Percentiles rank a stretch among this genome's conserved stretches.
These are phyloP conservation scores for Plantago major DNA, from an alignment of 257 asterid genomes.

Conservation along the genomic window DNA sequence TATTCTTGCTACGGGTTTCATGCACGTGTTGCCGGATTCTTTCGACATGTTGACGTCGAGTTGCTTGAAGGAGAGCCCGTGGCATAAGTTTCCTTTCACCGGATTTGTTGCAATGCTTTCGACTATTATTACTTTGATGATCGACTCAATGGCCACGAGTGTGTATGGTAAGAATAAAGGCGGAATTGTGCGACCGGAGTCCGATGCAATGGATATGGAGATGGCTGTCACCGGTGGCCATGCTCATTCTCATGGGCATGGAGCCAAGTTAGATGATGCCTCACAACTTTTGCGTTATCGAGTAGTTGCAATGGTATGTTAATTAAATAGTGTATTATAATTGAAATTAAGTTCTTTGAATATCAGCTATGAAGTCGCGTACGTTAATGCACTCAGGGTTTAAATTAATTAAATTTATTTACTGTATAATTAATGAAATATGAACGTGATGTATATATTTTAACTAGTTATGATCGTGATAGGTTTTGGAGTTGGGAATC, in stretches of 20 bases:
- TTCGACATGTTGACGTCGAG: constrained; percentile 23
- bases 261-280: constrained; percentile 17
- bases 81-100: constrained; percentile 25
- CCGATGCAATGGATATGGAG: constrained; percentile 23
- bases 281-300: constrained; percentile 19
- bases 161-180: constrained; percentile 6
- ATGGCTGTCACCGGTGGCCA: constrained; percentile 9
- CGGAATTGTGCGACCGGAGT: constrained; percentile 5
- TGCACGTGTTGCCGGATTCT: constrained; percentile 29
- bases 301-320: constrained; percentile 34
- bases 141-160: constrained; percentile 22
- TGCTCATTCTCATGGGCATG: constrained; percentile 18
- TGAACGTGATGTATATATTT: too few species aligned
- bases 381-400: too few species aligned
- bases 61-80: constrained; percentile 20
- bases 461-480: neutral
- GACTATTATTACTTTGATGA: constrained; percentile 15
- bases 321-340: too few species aligned
- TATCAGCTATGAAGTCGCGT: too few species aligned
- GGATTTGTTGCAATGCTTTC: constrained; percentile 23
- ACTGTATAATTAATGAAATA: too few species aligned
- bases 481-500: constrained; percentile 48
- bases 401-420: neutral
- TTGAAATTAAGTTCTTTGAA: too few species aligned
- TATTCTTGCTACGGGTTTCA: constrained; percentile 28